phyloP scores from a whole-genome alignment of 139 green algal genomes.

The Chlamydomonas sp. region DNA sequence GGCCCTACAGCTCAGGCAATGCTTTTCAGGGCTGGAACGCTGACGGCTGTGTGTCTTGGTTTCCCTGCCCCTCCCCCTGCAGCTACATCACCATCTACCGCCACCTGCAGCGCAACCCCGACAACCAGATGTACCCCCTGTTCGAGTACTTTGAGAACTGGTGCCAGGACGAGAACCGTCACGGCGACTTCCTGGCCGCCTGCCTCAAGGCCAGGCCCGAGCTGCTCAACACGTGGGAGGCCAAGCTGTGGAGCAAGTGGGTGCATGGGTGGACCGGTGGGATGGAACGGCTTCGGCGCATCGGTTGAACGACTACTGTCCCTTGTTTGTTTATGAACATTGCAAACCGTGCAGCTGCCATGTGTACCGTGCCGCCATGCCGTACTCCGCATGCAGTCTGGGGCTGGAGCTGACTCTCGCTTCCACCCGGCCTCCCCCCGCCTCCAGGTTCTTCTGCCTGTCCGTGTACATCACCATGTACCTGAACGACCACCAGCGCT shows the following conservation, averaged over 20 bases:
- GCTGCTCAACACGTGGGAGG: slow-evolving; percentile 72
- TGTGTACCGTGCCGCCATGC: too few species aligned
- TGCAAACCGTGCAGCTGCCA: too few species aligned
- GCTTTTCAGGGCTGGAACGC: not conserved
- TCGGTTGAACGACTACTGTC: not conserved
- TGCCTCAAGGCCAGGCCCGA: slow-evolving; percentile 91
- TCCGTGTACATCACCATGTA: slow-evolving; percentile 99
- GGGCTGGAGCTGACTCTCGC: not conserved
- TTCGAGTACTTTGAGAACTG: slow-evolving; percentile 99
- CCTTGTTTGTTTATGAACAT: too few species aligned
- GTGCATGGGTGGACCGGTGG: not conserved
- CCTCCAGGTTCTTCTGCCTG: slow-evolving; percentile 96
- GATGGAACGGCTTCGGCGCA: not conserved
- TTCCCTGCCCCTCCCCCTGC: not conserved
- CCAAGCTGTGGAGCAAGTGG: slow-evolving; percentile 87
- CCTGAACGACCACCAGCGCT: slow-evolving; percentile 95
- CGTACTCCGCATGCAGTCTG: too few species aligned
- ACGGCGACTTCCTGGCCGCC: slow-evolving; percentile 96
- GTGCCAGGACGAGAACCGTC: slow-evolving; percentile 83
- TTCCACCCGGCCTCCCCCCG: not conserved
- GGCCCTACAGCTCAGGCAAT: not conserved
- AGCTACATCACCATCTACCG: slow-evolving; percentile 66
- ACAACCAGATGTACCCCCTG: slow-evolving; percentile 97
- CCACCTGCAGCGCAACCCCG: slow-evolving; percentile 82
- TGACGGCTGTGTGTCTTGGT: not conserved